Conservation (phyloP, 768 basidiomycete genomes). For the Pleurotus ostreatus region DNA sequence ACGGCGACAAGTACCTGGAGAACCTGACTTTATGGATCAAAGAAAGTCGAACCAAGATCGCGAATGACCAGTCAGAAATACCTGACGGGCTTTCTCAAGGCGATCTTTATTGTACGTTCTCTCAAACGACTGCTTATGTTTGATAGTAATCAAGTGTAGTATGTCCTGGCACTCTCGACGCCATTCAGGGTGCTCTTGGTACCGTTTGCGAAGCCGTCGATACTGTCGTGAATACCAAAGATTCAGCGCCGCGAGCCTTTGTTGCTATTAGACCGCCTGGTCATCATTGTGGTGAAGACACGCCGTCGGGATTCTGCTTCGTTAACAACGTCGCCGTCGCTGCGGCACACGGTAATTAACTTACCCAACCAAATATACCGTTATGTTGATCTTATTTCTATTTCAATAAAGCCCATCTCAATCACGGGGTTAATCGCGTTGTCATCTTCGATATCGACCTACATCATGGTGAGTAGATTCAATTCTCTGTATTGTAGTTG, state of each 20-base stretch:
- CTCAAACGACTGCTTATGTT: slow-evolving; percentile 3
- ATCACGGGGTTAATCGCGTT: slow-evolving; percentile 71
- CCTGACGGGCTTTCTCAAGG: slow-evolving; percentile 68
- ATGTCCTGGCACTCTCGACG: slow-evolving; percentile 70
- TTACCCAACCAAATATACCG: too few species aligned
- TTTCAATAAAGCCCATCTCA: slow-evolving; percentile 61
- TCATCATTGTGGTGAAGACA: slow-evolving; percentile 90
- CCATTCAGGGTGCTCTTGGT: slow-evolving; percentile 78
- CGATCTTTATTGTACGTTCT: slow-evolving; percentile 74
- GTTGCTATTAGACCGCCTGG: slow-evolving; percentile 88
- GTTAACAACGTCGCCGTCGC: slow-evolving; percentile 90
- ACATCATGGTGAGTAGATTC: slow-evolving; percentile 64
- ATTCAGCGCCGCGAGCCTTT: slow-evolving; percentile 51
- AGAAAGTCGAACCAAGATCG: slow-evolving; percentile 60
- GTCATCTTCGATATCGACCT: slow-evolving; percentile 92
- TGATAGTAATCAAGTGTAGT: slow-evolving; percentile 37
- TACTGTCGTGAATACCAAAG: slow-evolving; percentile 36
- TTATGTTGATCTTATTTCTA: neutral
- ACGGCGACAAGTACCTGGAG: slow-evolving; percentile 62
- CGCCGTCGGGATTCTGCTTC: slow-evolving; percentile 92
- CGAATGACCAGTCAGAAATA: slow-evolving; percentile 66
- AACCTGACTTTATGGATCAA: slow-evolving; percentile 56
- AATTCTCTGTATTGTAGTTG: neutral
- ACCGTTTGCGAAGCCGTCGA: slow-evolving; percentile 91
- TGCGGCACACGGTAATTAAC: slow-evolving; percentile 76